phyloP scores from a whole-genome alignment of 768 basidiomycete species.

The Udeniomyces megalosporus region DNA sequence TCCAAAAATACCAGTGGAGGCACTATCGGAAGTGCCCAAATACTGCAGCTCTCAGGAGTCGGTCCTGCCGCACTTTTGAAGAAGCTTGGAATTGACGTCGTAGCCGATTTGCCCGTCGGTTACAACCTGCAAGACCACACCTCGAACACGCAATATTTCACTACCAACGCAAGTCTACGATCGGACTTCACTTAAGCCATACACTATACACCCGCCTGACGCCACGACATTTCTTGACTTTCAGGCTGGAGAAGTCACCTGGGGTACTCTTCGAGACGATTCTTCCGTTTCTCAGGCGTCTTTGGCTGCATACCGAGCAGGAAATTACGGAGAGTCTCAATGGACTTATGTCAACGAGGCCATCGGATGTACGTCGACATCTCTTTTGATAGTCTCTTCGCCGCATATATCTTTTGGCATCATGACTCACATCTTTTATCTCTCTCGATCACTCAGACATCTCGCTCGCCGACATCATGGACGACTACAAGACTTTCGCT shows the following conservation, averaged over 20 bases:
- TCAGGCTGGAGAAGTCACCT: constrained; percentile 3
- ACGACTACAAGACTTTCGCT: neutral
- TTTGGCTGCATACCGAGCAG: neutral
- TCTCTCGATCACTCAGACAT: neutral
- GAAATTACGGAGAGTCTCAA: constrained; percentile 10
- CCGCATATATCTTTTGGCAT: neutral
- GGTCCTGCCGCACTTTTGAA: constrained; percentile 42
- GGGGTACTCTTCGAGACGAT: constrained; percentile 13
- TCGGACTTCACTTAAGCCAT: neutral
- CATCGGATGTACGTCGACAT: constrained; percentile 1
- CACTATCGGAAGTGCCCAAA: constrained; percentile 40
- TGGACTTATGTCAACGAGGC: constrained; percentile 17
- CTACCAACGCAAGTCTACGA: neutral
- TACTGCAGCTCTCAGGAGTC: constrained; percentile 44
- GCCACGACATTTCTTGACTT: neutral
- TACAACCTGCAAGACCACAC: constrained; percentile 36
- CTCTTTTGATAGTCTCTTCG: neutral
- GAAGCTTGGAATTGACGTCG: constrained; percentile 33
- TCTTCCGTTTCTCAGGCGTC: neutral
- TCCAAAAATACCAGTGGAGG: constrained; percentile 27
- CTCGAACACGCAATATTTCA: constrained; percentile 13
- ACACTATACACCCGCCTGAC: neutral
- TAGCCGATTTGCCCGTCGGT: constrained; percentile 45
- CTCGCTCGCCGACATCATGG: constrained; percentile 15
- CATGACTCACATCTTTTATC: neutral